Evolutionary conservation across 495 filamentous ascomycete species (phyloP), one percentile per base, ranked within the genome.

Genomic region (Hypoxylon fuscum): DNA sequence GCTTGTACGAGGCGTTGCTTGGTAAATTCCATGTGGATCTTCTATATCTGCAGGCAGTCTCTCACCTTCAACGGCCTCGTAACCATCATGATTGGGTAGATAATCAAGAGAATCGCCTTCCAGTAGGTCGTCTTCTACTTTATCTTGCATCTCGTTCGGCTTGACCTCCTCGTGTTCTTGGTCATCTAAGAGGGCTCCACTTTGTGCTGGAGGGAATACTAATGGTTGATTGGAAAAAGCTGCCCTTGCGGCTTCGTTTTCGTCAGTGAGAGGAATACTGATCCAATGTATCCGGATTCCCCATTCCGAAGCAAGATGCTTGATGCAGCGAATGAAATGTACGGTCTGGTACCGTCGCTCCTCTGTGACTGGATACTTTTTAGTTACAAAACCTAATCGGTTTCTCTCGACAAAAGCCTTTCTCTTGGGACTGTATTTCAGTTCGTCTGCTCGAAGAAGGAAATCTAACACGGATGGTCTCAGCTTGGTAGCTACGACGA

Each of bases 211-310:
- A 9, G 48, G 25, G 14, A 48, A 0, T 21, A n/a, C 4, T 5
- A n/a, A 8, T 3, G 42, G 34, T 34, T 21, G 12, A 14, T 59
- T 7, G 37, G 31, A 17, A 29, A 59, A 64, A 14, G 6, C 5
- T 12, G 4, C 9, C 17, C 12, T 54, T 4, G 61, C 61, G 0
- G 3, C 32, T 43, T 2, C 10, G 1, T n/a, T 10, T 10, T 17
- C 0, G 1, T 37, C 21, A 0, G 0, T 2, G 8, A 11, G 1
- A 1, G 8, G 21, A 29, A 3, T 29, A 6, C 8, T 7, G 10
- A 1, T 35, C 43, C 42, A 59, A 3, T 18, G 29, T 1, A 66
- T 45, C 5, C 21, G 51, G 9, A 60, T 56, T 9, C 62, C 62
- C 2, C 25, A 12, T 14, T 5, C 40, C 0, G 6, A 12, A 22